Evolutionary conservation across 1,284 basidiomycete species (phyloP).

Genomic region (Psilocybe mexicana): DNA sequence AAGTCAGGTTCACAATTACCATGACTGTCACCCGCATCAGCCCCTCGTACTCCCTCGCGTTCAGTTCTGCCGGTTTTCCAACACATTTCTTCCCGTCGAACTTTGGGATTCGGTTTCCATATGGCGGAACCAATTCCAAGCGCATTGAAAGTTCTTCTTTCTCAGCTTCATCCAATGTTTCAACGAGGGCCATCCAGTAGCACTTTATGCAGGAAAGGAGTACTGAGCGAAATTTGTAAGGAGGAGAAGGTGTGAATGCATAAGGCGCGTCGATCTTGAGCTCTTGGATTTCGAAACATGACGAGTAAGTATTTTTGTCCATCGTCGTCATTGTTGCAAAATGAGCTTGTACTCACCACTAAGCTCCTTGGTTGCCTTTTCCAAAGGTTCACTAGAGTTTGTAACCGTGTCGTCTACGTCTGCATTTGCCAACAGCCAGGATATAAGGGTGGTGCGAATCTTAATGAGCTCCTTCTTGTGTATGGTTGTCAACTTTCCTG

Average conservation of each 20-base stretch:
- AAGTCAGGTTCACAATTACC: constrained; percentile 18
- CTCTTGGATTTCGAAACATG: constrained; percentile 8
- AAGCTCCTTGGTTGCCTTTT: constrained; percentile 17
- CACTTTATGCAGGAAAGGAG: constrained; percentile 23
- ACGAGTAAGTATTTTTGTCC: neutral
- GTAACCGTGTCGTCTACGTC: constrained; percentile 13
- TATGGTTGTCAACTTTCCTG: constrained; percentile 15
- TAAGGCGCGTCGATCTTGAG: constrained; percentile 19
- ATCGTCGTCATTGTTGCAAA: neutral
- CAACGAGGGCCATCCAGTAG: constrained; percentile 24
- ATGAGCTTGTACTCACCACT: constrained; percentile 8
- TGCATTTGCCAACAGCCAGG: constrained; percentile 16
- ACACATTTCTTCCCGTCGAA: constrained; percentile 24
- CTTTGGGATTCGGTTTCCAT: constrained; percentile 19
- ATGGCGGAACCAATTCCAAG: constrained; percentile 20
- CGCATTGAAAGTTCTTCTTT: constrained; percentile 20
- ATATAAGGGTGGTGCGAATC: constrained; percentile 18
- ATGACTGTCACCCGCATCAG: constrained; percentile 22
- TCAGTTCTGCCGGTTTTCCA: constrained; percentile 18
- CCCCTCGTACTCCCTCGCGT: constrained; percentile 23
- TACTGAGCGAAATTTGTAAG: constrained; percentile 17
- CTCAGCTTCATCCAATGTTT: constrained; percentile 14
- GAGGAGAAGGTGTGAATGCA: constrained; percentile 20
- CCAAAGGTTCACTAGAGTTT: constrained; percentile 12
- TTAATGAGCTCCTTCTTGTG: constrained; percentile 17